Conservation (phyloP, 1,139 yeast species). For the Geotrichum siamense region DNA sequence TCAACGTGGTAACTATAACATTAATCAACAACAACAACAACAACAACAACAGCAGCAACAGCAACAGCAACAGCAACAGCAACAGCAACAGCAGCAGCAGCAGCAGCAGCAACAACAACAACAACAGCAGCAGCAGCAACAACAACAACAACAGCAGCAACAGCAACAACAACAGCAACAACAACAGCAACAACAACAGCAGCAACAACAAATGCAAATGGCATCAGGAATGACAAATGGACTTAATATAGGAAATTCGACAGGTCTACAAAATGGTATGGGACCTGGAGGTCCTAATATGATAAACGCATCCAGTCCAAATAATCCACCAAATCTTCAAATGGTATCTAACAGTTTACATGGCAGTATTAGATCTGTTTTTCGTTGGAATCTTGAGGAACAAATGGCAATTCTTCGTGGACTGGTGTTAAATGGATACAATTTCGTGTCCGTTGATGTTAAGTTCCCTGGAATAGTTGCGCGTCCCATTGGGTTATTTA, state of each 20-base stretch:
- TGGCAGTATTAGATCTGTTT: constrained; percentile 45
- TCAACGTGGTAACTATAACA: constrained; percentile 14
- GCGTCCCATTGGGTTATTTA: constrained; percentile 92
- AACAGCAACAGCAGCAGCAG: not conserved
- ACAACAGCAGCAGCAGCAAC: not conserved
- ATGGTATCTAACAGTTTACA: constrained; percentile 8
- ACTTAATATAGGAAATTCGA: constrained; percentile 11
- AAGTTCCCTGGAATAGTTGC: constrained; percentile 97
- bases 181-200: constrained; percentile 15
- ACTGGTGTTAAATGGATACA: constrained; percentile 54
- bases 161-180: constrained; percentile 14
- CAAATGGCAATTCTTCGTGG: constrained; percentile 72
- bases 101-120: not conserved
- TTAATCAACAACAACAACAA: constrained; percentile 13
- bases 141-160: not conserved
- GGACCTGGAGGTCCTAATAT: constrained; percentile 13
- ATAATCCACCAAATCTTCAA: constrained; percentile 8
- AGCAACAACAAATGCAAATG: constrained; percentile 16
- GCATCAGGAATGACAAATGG: constrained; percentile 14
- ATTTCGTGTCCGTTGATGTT: constrained; percentile 65
- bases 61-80: not conserved
- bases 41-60: not conserved
- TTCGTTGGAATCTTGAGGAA: constrained; percentile 76
- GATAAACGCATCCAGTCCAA: constrained; percentile 9
- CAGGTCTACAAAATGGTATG: constrained; percentile 13